phyloP scores from a whole-genome alignment of 75 land plant species.

The Pseudotsuga menziesii region DNA sequence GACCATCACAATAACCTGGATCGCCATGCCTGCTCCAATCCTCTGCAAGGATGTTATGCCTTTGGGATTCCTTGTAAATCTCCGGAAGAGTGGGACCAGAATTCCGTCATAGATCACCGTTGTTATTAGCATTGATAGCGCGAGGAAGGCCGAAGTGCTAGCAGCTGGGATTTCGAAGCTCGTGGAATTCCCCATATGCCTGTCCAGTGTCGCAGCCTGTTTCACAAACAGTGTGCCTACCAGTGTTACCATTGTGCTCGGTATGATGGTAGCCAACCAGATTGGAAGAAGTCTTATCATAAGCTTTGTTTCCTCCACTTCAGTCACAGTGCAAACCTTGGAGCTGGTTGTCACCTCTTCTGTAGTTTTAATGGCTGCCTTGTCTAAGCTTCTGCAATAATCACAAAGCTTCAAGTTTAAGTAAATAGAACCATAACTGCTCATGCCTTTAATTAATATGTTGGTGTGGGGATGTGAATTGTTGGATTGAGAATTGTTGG shows the following conservation, averaged over 20 bases:
- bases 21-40: slow-evolving; percentile 47
- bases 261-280: slow-evolving; percentile 50
- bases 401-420: slow-evolving; percentile 34
- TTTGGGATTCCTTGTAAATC: slow-evolving; percentile 31
- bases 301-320: slow-evolving; percentile 53
- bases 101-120: slow-evolving; percentile 46
- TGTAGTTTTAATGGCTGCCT: slow-evolving; percentile 55
- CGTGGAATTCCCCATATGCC: slow-evolving; percentile 14
- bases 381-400: slow-evolving; percentile 79
- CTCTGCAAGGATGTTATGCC: slow-evolving; percentile 49
- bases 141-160: slow-evolving; percentile 40
- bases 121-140: slow-evolving; percentile 40
- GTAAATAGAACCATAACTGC: slow-evolving; percentile 43
- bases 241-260: slow-evolving; percentile 49
- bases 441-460: too few relatives aligned
- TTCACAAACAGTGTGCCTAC: slow-evolving; percentile 56
- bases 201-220: slow-evolving; percentile 57
- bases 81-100: slow-evolving; percentile 41
- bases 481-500: too few relatives aligned
- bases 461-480: too few relatives aligned
- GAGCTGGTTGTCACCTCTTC: slow-evolving; percentile 14
- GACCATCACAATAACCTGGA: slow-evolving; percentile 32
- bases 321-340: slow-evolving; percentile 60
- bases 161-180: slow-evolving; percentile 71
- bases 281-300: slow-evolving; percentile 40